Evolutionary conservation across 2,329 filamentous ascomycete genomes (phyloP).

Genomic region (Trichoderma gracile): DNA sequence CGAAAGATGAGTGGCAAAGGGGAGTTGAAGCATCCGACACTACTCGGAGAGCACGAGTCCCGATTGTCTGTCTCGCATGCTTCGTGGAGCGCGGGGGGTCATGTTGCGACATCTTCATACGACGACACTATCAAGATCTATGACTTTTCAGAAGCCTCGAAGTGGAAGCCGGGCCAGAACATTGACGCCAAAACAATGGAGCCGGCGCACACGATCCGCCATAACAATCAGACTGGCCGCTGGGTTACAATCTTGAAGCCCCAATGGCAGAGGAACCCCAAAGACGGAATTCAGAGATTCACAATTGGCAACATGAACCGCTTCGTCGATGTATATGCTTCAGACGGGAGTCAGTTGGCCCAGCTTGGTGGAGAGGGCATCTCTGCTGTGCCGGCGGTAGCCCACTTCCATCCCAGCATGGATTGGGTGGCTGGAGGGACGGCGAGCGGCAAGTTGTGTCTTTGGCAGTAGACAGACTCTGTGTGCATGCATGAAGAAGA

Average conservation of each 20-base stretch:
- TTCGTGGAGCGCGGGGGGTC: conserved; percentile 80
- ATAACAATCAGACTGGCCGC: conserved; percentile 94
- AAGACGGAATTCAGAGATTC: conserved; percentile 81
- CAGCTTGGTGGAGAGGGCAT: conserved; percentile 88
- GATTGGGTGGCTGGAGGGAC: conserved; percentile 95
- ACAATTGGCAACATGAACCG: conserved; percentile 97
- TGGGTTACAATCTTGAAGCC: conserved; percentile 85
- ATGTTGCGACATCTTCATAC: conserved; percentile 89
- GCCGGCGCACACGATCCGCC: conserved; percentile 67
- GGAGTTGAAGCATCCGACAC: conserved; percentile 60
- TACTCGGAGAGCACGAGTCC: conserved; percentile 80
- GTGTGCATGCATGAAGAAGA: not conserved
- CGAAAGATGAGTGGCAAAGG: conserved; percentile 71
- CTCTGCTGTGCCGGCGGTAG: conserved; percentile 90
- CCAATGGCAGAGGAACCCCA: conserved; percentile 83
- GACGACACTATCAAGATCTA: conserved; percentile 96
- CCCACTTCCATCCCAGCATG: conserved; percentile 81
- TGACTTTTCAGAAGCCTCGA: conserved; percentile 64
- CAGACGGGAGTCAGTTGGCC: conserved; percentile 80
- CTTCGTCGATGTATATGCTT: conserved; percentile 87
- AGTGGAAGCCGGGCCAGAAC: conserved; percentile 60
- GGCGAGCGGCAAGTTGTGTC: conserved; percentile 84
- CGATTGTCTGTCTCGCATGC: conserved; percentile 88
- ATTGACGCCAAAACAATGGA: conserved; percentile 64
- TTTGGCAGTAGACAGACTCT: conserved; percentile 69